Conservation (phyloP, 805 yeast species). For the Saccharomycopsis fermentans region DNA sequence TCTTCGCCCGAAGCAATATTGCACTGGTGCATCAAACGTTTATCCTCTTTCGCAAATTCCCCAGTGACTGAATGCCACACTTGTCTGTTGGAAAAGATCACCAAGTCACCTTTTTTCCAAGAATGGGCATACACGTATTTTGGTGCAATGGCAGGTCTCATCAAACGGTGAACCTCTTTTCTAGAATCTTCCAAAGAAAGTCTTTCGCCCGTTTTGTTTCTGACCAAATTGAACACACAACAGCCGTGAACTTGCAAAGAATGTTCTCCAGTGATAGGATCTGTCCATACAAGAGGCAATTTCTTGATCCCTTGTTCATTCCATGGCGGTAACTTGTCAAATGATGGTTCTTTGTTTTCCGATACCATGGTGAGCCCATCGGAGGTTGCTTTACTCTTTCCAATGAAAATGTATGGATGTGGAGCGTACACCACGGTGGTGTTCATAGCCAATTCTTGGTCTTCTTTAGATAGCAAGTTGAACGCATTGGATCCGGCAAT, state of each 20-base stretch:
- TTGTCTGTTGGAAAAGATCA: conserved; percentile 79
- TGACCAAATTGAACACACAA: conserved; percentile 57
- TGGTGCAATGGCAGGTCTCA: conserved; percentile 82
- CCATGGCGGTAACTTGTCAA: conserved; percentile 74
- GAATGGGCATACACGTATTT: conserved; percentile 66
- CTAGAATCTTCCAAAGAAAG: conserved; percentile 67
- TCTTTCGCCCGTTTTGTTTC: conserved; percentile 45
- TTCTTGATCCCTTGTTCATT: conserved; percentile 66
- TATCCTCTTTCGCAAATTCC: conserved; percentile 68
- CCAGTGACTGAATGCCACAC: conserved; percentile 92
- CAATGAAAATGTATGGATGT: conserved; percentile 80
- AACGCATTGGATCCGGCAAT: conserved; percentile 79
- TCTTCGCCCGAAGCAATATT: conserved; percentile 77
- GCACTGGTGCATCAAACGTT: conserved; percentile 87
- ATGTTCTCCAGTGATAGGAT: conserved; percentile 73
- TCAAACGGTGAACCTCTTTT: conserved; percentile 54
- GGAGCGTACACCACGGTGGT: conserved; percentile 87
- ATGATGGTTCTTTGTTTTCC: conserved; percentile 60
- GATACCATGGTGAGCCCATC: conserved; percentile 82
- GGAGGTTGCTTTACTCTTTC: conserved; percentile 69
- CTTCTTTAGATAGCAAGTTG: conserved; percentile 53
- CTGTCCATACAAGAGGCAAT: conserved; percentile 86
- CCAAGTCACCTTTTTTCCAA: conserved; percentile 79
- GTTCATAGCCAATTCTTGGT: conserved; percentile 60
- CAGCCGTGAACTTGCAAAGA: conserved; percentile 86